Evolutionary conservation across 2,329 filamentous ascomycete species (phyloP), one percentile per base, ranked within the genome.

Genomic region (Microsporum canis): DNA sequence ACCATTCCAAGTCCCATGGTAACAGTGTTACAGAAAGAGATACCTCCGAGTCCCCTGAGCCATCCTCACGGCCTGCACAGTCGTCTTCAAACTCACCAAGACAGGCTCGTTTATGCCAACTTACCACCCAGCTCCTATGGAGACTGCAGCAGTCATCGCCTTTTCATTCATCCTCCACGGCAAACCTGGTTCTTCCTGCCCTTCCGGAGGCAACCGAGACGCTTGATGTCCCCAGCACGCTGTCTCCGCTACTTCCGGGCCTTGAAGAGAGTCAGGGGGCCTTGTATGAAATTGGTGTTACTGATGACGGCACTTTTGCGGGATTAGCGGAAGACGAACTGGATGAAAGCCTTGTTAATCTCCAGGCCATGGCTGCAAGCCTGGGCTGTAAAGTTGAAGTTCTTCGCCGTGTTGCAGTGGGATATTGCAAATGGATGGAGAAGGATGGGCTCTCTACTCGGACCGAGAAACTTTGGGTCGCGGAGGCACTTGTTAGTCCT

Each of bases 91-190:
- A 76, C 53, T 86, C 91, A 68, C 86, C 85, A 33, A 85, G 90
- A 29, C 90, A 96, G 72, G 85, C 91, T 66, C 84, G 94, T 53
- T 80, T 97, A 14, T 87, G 96, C 70, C 90, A 96, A 69, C 77
- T 99, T 64, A 99, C 92, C 0, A 99, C 94, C 0, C 94, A 99
- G 73, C 79, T 99, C 29, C 78, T 99, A 5, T 99, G 94, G 94
- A 83, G 94, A 57, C 75, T 99, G 61, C 91, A 97, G 71, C 94
- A 99, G 72, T 96, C 92, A 1, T 95, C 89, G 6, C 89, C 91
- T 0, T 89, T 95, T 71, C 91, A 96, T 75, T 85, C 88, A 1
- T 88, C 88, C 5, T 88, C 88, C 29, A 87, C 87, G 3, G 85
- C 84, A 33, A 86, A 89, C 62, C 78, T 90, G 14, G 83, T 91